Evolutionary conservation across 352 stramenopile genomes (phyloP), one percentile per base, ranked within the genome.

Genomic region (Phytophthora chlamydospora): DNA sequence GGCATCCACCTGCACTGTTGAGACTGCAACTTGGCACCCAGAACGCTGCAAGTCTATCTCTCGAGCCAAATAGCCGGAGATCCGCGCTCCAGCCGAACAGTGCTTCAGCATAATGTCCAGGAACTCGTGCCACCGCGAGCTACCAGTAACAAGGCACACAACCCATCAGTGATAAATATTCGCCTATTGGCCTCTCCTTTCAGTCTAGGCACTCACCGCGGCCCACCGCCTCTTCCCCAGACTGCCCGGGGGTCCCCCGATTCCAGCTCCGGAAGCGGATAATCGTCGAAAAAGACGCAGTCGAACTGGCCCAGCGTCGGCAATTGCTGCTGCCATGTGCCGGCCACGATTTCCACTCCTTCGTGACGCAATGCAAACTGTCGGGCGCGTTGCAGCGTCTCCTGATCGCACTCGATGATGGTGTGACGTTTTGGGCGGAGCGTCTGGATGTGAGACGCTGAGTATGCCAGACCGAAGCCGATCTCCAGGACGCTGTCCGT

Each of bases 221-320:
- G 49, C 19, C 43, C 14, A 62, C 16, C n/a, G 13, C 39, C 11
- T 49, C 19, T 36, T 43, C 40, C 5, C 27, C 17, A 14, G 21
- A 8, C 24, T 32, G 13, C 4, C 58, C 2, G 12, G 34, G 31
- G 5, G 2, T 48, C 16, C 7, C 11, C 8, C 6, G 32, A 13
- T 58, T 69, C 58, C 19, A 88, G 65, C 59, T 91, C 83, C 0
- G 83, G 80, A 27, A 90, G 62, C 36, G 85, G 83, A 38, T 89
- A 93, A 60, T 93, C 85, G 59, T 93, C 85, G 54, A 93, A 93
- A 60, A 92, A 93, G 24, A 92, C 71, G 58, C 85, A 92, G 65
- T 93, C 80, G 24, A 90, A 93, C 17, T 70, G 43, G 38, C 54
- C 63, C n/a, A 95, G 59, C 29, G 61, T 66, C 12, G 75, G 66